Percentiles rank a stretch among this genome's conserved stretches.
These are phyloP conservation scores for Melanogaster broomeanus DNA, from an alignment of 768 basidiomycete genomes.

Conservation along the genomic window DNA sequence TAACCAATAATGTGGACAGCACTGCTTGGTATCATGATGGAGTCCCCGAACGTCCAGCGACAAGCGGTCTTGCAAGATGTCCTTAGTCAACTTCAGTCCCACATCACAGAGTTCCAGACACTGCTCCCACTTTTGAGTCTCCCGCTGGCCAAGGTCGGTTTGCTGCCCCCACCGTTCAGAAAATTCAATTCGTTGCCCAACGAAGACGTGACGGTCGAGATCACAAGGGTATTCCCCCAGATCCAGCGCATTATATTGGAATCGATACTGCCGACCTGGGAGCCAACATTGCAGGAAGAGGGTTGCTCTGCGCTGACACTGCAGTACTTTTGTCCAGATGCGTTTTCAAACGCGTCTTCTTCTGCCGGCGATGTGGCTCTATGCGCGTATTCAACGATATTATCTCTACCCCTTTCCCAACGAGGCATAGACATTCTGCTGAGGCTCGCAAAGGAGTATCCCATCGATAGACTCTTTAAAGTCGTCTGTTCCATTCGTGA, in stretches of 20 bases:
- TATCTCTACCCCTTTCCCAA: conserved; percentile 47
- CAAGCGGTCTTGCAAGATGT: conserved; percentile 32
- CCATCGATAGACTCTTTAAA: conserved; percentile 66
- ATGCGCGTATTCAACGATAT: conserved; percentile 65
- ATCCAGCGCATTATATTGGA: conserved; percentile 70
- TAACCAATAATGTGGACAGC: not conserved
- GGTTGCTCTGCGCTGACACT: conserved; percentile 47
- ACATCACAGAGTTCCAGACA: conserved; percentile 47
- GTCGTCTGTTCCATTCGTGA: conserved; percentile 42
- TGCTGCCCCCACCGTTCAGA: conserved; percentile 61
- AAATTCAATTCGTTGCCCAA: conserved; percentile 41
- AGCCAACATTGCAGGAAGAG: conserved; percentile 50
- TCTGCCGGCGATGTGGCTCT: conserved; percentile 55
- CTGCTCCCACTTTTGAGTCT: conserved; percentile 57
- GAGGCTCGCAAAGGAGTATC: conserved; percentile 59
- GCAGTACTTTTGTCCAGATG: conserved; percentile 76
- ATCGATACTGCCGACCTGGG: conserved; percentile 72
- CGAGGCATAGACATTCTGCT: conserved; percentile 56
- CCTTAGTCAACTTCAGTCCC: conserved; percentile 45
- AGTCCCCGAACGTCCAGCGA: conserved; percentile 11
- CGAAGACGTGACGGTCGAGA: conserved; percentile 16
- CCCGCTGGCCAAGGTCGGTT: conserved; percentile 56
- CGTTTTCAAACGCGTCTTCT: conserved; percentile 50
- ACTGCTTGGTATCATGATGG: not conserved
- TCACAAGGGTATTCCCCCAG: conserved; percentile 41